Evolutionary conservation across 2,329 filamentous ascomycete species (phyloP).

Genomic region (Madurella mycetomatis): DNA sequence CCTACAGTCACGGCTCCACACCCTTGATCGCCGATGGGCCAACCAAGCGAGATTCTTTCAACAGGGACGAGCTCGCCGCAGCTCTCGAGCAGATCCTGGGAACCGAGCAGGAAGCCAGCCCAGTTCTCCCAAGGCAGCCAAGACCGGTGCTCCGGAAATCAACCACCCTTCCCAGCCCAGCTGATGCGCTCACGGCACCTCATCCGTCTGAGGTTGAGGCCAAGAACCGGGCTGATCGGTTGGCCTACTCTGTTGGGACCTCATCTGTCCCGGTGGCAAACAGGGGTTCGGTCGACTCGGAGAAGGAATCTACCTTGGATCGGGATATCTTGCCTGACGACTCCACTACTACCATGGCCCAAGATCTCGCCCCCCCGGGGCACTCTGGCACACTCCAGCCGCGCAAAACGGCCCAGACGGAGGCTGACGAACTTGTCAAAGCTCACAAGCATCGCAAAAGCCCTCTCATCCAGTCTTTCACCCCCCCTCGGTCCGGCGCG

Average conservation of each 20-base stretch:
- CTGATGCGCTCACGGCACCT: slow-evolving; percentile 16
- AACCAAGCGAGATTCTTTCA: slow-evolving; percentile 25
- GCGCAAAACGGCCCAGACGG: slow-evolving; percentile 18
- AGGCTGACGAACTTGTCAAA: slow-evolving; percentile 23
- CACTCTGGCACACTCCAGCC: slow-evolving; percentile 7
- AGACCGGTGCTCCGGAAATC: slow-evolving; percentile 28
- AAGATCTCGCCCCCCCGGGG: slow-evolving; percentile 6
- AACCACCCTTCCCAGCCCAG: slow-evolving; percentile 14
- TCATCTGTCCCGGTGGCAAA: slow-evolving; percentile 29
- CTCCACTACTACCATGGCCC: slow-evolving; percentile 1
- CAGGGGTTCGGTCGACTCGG: slow-evolving; percentile 27
- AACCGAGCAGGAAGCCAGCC: slow-evolving; percentile 21
- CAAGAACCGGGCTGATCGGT: slow-evolving; percentile 33
- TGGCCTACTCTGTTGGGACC: slow-evolving; percentile 32
- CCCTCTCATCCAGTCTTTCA: slow-evolving; percentile 28
- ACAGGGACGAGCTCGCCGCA: slow-evolving; percentile 25
- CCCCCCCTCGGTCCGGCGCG: slow-evolving; percentile 37
- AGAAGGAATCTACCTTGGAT: slow-evolving; percentile 7
- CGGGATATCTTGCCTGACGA: slow-evolving; percentile 6
- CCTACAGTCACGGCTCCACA: slow-evolving; percentile 12
- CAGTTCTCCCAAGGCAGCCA: slow-evolving; percentile 20
- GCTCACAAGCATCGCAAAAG: slow-evolving; percentile 20
- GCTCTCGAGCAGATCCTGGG: slow-evolving; percentile 25
- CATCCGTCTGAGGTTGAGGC: slow-evolving; percentile 32
- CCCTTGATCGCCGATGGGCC: slow-evolving; percentile 5